Percentiles rank a stretch among this genome's conserved stretches.
phyloP scores from a whole-genome alignment of 331 rosid genomes.

The Malus hybrid region DNA sequence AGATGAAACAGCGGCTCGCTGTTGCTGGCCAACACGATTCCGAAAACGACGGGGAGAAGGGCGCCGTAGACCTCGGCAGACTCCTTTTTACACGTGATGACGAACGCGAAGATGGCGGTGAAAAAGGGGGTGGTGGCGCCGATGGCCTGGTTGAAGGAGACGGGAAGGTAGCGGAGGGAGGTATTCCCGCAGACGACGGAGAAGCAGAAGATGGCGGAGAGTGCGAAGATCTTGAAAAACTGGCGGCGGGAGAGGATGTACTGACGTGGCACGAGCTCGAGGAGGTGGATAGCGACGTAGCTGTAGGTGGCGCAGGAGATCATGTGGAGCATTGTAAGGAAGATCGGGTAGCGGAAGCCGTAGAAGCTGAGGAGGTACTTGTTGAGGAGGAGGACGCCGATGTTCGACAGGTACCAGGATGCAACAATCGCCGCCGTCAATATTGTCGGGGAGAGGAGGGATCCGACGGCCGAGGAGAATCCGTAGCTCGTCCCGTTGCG shows the following conservation, averaged over 20 bases:
- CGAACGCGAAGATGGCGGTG: conserved; percentile 72
- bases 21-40: conserved; percentile 70
- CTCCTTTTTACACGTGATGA: conserved; percentile 75
- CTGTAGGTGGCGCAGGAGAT: conserved; percentile 66
- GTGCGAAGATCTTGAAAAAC: conserved; percentile 75
- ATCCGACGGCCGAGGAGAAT: conserved; percentile 14
- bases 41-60: conserved; percentile 74
- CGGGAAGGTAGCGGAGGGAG: conserved; percentile 74
- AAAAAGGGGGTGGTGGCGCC: conserved; percentile 95
- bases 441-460: conserved; percentile 29
- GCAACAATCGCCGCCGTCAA: conserved; percentile 43
- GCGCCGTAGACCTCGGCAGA: conserved; percentile 70
- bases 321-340: conserved; percentile 98
- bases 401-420: conserved; percentile 84
- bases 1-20: conserved; percentile 79
- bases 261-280: conserved; percentile 68
- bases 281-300: conserved; percentile 49
- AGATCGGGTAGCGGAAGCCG: conserved; percentile 82
- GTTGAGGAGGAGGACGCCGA: conserved; percentile 86
- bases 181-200: conserved; percentile 95
- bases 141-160: conserved; percentile 87
- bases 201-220: conserved; percentile 71
- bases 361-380: conserved; percentile 83
- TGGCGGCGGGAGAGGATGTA: conserved; percentile 70
- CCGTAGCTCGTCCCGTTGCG: conserved; percentile 28